Percentiles rank a stretch among this genome's conserved stretches.
Conservation (phyloP, 768 basidiomycete species). For the Podaxis sp. region DNA sequence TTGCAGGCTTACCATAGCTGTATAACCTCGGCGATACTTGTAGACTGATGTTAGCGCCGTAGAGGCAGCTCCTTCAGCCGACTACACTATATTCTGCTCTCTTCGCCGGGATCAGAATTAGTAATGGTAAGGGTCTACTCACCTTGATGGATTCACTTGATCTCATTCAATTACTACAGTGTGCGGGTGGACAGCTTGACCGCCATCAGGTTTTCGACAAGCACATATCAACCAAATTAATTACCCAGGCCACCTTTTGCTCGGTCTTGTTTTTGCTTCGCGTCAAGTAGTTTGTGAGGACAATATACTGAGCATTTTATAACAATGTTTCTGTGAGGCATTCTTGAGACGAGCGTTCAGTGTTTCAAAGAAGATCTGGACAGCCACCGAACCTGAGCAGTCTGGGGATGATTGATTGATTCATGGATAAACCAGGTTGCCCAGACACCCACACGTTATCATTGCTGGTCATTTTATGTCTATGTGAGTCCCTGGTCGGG, state of each 20-base stretch:
- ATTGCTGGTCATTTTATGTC: not conserved
- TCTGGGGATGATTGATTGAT: not conserved
- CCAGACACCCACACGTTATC: not conserved
- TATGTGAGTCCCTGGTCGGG: not conserved
- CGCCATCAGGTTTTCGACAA: not conserved
- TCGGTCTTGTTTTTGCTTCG: not conserved
- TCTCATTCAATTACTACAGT: not conserved
- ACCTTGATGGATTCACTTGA: not conserved
- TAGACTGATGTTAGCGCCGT: not conserved
- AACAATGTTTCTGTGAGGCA: not conserved
- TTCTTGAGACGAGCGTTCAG: not conserved
- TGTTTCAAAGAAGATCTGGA: not conserved
- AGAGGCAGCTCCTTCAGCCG: not conserved
- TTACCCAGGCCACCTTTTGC: not conserved
- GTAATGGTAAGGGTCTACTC: not conserved
- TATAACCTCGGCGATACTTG: not conserved
- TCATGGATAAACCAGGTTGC: not conserved
- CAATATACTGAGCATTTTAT: not conserved
- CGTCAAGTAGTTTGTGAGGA: not conserved
- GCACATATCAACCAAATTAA: not conserved
- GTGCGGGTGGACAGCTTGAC: not conserved
- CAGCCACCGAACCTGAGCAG: not conserved
- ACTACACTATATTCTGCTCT: not conserved
- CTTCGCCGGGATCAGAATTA: not conserved
- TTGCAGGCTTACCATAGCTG: not conserved